These are phyloP conservation scores for Sugiyamaella japonica DNA, from an alignment of 1,139 yeast genomes.

Conservation along the genomic window DNA sequence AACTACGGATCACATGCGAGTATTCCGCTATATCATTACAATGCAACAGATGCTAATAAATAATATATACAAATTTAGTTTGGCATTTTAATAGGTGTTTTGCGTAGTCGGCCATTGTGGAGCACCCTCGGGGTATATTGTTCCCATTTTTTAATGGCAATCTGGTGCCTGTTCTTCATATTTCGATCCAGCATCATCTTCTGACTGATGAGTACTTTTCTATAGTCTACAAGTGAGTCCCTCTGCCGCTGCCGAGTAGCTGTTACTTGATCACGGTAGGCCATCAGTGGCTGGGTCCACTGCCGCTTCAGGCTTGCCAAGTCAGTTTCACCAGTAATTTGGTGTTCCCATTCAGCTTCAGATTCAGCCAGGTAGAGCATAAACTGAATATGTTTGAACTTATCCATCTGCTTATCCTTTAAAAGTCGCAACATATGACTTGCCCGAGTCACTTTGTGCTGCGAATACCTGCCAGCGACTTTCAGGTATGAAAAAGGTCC, in stretches of 20 bases:
- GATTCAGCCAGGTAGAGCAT: conserved; percentile 19
- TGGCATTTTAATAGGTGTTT: not conserved
- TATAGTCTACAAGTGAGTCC: conserved; percentile 1
- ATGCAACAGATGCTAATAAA: not conserved
- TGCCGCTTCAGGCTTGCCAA: not conserved
- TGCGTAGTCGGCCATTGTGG: not conserved
- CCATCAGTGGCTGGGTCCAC: conserved; percentile 8
- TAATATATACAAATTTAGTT: not conserved
- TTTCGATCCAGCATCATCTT: conserved; percentile 11
- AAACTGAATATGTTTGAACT: conserved; percentile 13
- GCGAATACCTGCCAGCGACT: conserved; percentile 21
- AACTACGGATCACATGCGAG: not conserved
- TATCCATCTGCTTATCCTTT: conserved; percentile 2
- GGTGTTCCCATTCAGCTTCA: conserved; percentile 27
- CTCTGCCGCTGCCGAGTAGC: not conserved
- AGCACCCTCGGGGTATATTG: conserved; percentile 4
- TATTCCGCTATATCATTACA: not conserved
- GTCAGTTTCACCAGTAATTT: not conserved
- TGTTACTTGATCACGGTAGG: not conserved
- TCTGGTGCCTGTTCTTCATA: conserved; percentile 12
- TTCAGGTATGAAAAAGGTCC: conserved; percentile 26
- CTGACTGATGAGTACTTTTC: conserved; percentile 15
- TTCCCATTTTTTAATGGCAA: conserved; percentile 16
- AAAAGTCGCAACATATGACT: conserved; percentile 17
- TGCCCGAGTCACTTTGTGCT: conserved; percentile 10